Base-by-base conservation (phyloP, 139 green algal species). In the Chlorella sp. region DNA sequence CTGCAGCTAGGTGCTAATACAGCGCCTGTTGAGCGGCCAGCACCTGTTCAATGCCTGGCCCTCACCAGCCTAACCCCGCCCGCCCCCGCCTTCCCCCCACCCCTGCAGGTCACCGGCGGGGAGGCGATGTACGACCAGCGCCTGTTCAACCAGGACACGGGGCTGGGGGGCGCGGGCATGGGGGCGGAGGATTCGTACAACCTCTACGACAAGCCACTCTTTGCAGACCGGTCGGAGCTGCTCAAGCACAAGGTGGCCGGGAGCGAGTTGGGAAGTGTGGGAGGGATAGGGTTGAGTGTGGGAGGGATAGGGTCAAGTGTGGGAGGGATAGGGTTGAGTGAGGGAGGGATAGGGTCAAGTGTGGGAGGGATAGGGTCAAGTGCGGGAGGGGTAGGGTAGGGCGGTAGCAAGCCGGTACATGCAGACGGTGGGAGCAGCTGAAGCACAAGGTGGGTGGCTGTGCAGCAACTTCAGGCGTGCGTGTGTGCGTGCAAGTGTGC, bases 51-150 rank as follows among this genome's bases (percentile, higher is more conserved):
- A 26, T n/a, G n/a, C 64, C 64, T 5, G 21, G 64, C 64, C 64
- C 36, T 61, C n/a, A 32, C 22, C 30, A 30, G 16, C 22, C 21
- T 32, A 30, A 57, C 53, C 48, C 7, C n/a, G n/a, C n/a, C n/a
- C n/a, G n/a, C n/a, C 37, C 28, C 26, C 71, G 2, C 42, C 85
- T 21, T 73, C 36, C 7, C 24, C 9, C 36, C 21, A 4, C 9
- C 36, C 21, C 7, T 83, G 69, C 89, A 89, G 79, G 90, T 90
- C 39, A 93, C 86, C 12, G 92, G 92, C 61, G 96, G 96, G 36
- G 97, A 99, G 94, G 96, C 97, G 36, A 95, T 97, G 96, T 99
- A 99, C 93, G 98, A 99, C 95, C 95, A 98, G 92, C 96, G 98
- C 4, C 94, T 99, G 83, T 99, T 99, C 96, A 99, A 99, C 95